Evolutionary conservation across 768 basidiomycete species (phyloP), one percentile per base, ranked within the genome.

Genomic region (Tylopilus plumbeoviolaceoides): DNA sequence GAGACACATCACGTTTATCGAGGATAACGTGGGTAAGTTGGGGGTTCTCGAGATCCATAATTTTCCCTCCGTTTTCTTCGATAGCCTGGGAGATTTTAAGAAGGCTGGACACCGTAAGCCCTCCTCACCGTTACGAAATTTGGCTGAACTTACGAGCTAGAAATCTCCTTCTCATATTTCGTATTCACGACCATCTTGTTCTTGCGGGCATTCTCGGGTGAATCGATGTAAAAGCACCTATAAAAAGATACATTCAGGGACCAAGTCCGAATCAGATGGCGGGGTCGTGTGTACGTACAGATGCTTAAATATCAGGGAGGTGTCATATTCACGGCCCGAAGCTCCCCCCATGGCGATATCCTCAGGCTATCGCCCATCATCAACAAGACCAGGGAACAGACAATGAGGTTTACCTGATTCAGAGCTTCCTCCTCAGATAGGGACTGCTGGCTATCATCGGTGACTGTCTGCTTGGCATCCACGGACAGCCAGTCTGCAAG

Each of bases 141-240:
- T 31, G 43, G 12, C 17, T 5, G 14, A 25, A 66, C 76, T 58
- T 51, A 87, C 91, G 75, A 78, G 56, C 75, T 61, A 28, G 71
- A 71, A 33, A 90, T 79, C 0, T 75, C 76, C 25, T 71, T 70
- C 61, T 80, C 80, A 39, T 80, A 61, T 65, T 78, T 80, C 44
- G 78, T 65, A 47, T 79, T 80, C 31, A 85, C 74, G 3, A 55
- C 43, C 76, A 95, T 81, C 10, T 77, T 81, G 56, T 91, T 78
- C 64, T 75, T 72, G 8, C 65, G 69, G 0, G 94, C 91, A 60
- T 92, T 92, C 20, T 75, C 75, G 0, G 85, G 79, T 3, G 89
- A 81, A 67, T 98, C 95, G 35, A 98, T 75, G 70, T 97, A 98
- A 69, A 95, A 95, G 59, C 82, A 84, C 56, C 91, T 94, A 48